Conservation (phyloP, 192 early-diverging fungal genomes). For the Coemansia sp. region DNA sequence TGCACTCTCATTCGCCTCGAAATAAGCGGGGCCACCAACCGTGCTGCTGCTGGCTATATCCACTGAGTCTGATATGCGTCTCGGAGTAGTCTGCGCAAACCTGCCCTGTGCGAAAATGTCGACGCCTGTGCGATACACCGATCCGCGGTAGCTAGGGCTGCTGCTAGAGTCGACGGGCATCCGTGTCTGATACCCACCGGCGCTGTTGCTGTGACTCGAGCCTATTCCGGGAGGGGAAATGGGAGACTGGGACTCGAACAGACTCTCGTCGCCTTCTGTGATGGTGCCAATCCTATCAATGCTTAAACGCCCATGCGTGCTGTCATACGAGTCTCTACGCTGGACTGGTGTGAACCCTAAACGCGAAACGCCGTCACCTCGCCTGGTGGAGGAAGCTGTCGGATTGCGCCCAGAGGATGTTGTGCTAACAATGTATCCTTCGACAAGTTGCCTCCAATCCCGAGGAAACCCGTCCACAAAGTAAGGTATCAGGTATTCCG, state of each 20-base stretch:
- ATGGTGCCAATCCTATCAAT: slow-evolving; percentile 9
- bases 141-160: not conserved
- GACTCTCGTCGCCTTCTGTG: slow-evolving; percentile 5
- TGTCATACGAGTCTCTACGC: slow-evolving; percentile 11
- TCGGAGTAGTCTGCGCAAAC: slow-evolving; percentile 4
- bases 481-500: slow-evolving; percentile 21
- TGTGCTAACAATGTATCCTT: slow-evolving; percentile 8
- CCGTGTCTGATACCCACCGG: not conserved
- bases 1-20: not conserved
- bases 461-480: slow-evolving; percentile 37
- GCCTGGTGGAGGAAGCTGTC: not conserved
- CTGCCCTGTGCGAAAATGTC: slow-evolving; percentile 25
- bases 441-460: slow-evolving; percentile 32
- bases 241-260: not conserved
- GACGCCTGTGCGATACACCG: slow-evolving; percentile 35
- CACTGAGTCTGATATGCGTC: not conserved
- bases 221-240: slow-evolving; percentile 2
- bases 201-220: not conserved
- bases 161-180: not conserved
- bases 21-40: not conserved
- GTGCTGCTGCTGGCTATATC: slow-evolving; percentile 1
- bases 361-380: slow-evolving; percentile 10
- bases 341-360: not conserved
- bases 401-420: not conserved
- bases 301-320: not conserved